Evolutionary conservation across 495 filamentous ascomycete genomes (phyloP).

Genomic region (Glonium stellatum): DNA sequence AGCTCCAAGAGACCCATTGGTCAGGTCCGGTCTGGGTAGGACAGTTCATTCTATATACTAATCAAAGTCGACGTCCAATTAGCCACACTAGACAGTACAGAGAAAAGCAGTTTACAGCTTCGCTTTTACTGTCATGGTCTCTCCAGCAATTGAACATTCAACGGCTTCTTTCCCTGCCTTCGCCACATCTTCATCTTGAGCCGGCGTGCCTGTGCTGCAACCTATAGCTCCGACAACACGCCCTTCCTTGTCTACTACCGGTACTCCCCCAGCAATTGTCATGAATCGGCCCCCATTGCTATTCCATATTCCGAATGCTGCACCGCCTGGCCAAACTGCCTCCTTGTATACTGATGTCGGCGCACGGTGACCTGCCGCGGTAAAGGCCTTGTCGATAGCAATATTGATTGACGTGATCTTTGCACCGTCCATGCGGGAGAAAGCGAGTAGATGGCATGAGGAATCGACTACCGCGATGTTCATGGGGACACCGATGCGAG

Average conservation of each 20-base stretch:
- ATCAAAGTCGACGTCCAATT: no score
- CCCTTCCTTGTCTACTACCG: slow-evolving; percentile 30
- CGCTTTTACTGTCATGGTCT: slow-evolving; percentile 16
- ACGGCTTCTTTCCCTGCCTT: slow-evolving; percentile 34
- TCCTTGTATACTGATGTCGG: slow-evolving; percentile 34
- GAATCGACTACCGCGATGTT: slow-evolving; percentile 39
- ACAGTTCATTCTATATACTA: no score
- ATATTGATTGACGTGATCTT: slow-evolving; percentile 38
- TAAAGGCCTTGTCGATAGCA: slow-evolving; percentile 40
- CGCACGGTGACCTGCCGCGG: slow-evolving; percentile 37
- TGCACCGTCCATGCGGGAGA: slow-evolving; percentile 37
- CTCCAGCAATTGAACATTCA: slow-evolving; percentile 24
- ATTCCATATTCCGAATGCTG: slow-evolving; percentile 36
- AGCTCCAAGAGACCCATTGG: no score
- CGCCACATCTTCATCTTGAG: slow-evolving; percentile 35
- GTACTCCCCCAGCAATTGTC: slow-evolving; percentile 37
- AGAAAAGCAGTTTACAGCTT: slow-evolving; percentile 35
- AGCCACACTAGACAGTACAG: no score
- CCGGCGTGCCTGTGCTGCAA: slow-evolving; percentile 35
- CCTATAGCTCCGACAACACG: slow-evolving; percentile 35
- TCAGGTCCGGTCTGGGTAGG: no score
- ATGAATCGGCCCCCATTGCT: slow-evolving; percentile 35
- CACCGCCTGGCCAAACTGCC: slow-evolving; percentile 36
- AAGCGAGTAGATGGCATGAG: slow-evolving; percentile 34
- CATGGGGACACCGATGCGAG: slow-evolving; percentile 32